phyloP scores from a whole-genome alignment of 2,329 filamentous ascomycete species.

The Parastagonospora avenae region DNA sequence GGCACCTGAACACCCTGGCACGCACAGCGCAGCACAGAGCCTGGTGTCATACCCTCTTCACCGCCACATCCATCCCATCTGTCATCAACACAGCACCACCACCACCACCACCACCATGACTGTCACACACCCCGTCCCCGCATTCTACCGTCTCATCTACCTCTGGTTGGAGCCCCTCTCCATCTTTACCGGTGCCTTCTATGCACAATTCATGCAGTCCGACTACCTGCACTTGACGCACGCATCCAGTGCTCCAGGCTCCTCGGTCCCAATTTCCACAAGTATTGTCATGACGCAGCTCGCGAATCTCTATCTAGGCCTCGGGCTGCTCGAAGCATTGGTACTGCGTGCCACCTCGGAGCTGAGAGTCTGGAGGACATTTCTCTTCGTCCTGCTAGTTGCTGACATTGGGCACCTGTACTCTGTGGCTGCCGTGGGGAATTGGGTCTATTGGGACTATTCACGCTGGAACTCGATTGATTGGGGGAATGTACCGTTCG shows the following conservation, averaged over 20 bases:
- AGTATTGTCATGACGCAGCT: slow-evolving; percentile 74
- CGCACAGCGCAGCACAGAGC: too few relatives aligned
- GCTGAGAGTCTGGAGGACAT: slow-evolving; percentile 70
- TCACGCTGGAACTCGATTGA: slow-evolving; percentile 69
- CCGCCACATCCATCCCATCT: too few relatives aligned
- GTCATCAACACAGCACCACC: neutral
- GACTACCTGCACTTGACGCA: slow-evolving; percentile 70
- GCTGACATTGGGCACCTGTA: slow-evolving; percentile 80
- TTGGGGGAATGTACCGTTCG: slow-evolving; percentile 72
- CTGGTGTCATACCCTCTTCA: too few relatives aligned
- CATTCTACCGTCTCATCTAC: slow-evolving; percentile 73
- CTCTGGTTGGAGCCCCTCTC: slow-evolving; percentile 70
- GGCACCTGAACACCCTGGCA: too few relatives aligned
- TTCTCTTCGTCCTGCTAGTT: slow-evolving; percentile 70
- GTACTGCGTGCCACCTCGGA: slow-evolving; percentile 73
- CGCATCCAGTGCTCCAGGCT: slow-evolving; percentile 55
- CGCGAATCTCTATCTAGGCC: slow-evolving; percentile 77
- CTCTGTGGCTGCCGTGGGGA: slow-evolving; percentile 65
- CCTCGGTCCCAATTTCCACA: slow-evolving; percentile 62
- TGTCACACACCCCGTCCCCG: slow-evolving; percentile 56
- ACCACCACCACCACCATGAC: slow-evolving; percentile 21
- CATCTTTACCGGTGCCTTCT: slow-evolving; percentile 59
- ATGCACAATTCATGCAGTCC: slow-evolving; percentile 56
- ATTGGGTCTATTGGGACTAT: slow-evolving; percentile 67
- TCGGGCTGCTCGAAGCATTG: slow-evolving; percentile 77